Conservation (phyloP, 805 yeast species). For the Kluyveromyces siamensis region DNA sequence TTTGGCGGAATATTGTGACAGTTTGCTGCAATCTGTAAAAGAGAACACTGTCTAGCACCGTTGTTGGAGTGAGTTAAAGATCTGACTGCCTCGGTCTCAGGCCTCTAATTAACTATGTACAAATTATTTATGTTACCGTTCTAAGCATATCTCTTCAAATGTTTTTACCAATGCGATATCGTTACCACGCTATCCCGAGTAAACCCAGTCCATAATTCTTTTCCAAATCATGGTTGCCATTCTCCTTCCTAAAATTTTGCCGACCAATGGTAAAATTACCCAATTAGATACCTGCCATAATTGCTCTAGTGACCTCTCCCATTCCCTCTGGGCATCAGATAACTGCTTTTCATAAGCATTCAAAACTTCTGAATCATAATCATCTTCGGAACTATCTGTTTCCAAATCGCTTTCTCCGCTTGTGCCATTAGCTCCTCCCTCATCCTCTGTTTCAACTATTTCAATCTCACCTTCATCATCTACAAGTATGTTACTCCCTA, state of each 20-base stretch:
- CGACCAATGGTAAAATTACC: constrained; percentile 56
- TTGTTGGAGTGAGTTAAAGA: not conserved
- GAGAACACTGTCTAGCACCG: not conserved
- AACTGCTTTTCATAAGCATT: constrained; percentile 20
- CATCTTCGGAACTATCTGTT: constrained; percentile 3
- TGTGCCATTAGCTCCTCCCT: not conserved
- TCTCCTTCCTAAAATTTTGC: constrained; percentile 59
- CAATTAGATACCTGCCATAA: constrained; percentile 47
- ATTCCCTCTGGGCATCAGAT: constrained; percentile 52
- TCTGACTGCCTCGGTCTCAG: not conserved
- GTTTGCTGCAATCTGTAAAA: not conserved
- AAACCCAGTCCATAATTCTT: constrained; percentile 11
- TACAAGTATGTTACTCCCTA: not conserved
- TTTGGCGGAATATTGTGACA: not conserved
- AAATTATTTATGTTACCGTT: not conserved
- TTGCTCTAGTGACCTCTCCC: constrained; percentile 63
- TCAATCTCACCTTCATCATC: not conserved
- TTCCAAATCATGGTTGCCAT: constrained; percentile 35
- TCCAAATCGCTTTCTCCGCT: constrained; percentile 1
- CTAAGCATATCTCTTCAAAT: not conserved
- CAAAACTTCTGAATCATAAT: constrained; percentile 8
- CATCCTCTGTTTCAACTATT: not conserved
- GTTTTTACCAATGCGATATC: not conserved
- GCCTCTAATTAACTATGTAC: not conserved
- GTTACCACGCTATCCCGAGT: not conserved